Percentiles rank a stretch among this genome's conserved stretches.
Evolutionary conservation across 306 rosid genomes (phyloP).

Genomic region (Cicer pinnatifidum): DNA sequence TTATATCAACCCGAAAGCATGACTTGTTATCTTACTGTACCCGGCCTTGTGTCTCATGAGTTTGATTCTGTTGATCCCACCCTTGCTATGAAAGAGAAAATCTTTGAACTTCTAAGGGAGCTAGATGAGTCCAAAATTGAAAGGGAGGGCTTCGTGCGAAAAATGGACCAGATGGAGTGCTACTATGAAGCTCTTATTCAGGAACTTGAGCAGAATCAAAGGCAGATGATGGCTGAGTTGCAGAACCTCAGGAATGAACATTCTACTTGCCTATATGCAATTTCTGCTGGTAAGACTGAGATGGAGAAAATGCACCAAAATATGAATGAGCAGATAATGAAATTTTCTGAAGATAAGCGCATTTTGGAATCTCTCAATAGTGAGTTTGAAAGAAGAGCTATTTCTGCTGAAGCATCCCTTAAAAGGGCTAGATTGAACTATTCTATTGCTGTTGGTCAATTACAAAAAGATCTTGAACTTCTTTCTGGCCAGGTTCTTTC

Average conservation of each 20-base stretch:
- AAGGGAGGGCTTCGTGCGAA: constrained; percentile 73
- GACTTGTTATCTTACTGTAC: constrained; percentile 60
- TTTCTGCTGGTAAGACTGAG: constrained; percentile 84
- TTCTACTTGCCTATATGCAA: constrained; percentile 81
- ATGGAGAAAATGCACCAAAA: constrained; percentile 77
- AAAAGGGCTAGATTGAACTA: constrained; percentile 96
- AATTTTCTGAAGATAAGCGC: constrained; percentile 73
- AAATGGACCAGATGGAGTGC: constrained; percentile 99
- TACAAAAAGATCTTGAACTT: constrained; percentile 94
- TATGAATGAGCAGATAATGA: constrained; percentile 72
- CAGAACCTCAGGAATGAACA: constrained; percentile 92
- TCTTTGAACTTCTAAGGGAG: constrained; percentile 82
- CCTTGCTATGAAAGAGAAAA: constrained; percentile 68
- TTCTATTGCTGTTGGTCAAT: constrained; percentile 91
- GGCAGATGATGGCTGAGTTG: constrained; percentile 94
- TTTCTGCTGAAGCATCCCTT: constrained; percentile 85
- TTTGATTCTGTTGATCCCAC: constrained; percentile 72
- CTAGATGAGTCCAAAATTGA: constrained; percentile 84
- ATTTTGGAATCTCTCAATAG: constrained; percentile 66
- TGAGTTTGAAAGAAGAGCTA: constrained; percentile 89
- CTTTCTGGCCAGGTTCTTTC: constrained; percentile 88
- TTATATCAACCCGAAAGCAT: constrained; percentile 65
- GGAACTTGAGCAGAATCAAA: constrained; percentile 96
- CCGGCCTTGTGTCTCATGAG: constrained; percentile 66
- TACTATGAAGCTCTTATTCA: constrained; percentile 97